phyloP scores from a whole-genome alignment of 768 basidiomycete genomes.

The Lenzites betulinus region DNA sequence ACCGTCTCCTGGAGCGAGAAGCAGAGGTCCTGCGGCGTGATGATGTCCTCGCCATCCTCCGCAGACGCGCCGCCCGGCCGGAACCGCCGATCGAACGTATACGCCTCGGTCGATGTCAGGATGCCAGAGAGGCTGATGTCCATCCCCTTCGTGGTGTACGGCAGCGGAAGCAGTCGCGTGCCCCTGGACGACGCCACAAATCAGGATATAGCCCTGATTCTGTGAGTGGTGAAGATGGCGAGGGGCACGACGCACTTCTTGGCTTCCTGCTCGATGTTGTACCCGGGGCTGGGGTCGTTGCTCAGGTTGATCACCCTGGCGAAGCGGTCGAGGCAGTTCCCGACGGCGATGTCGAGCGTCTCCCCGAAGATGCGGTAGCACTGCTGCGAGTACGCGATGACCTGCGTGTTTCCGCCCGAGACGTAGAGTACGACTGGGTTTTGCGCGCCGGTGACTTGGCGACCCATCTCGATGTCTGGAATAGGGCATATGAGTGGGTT shows the following conservation, averaged over 20 bases:
- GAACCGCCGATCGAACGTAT: conserved; percentile 85
- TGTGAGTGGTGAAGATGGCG: conserved; percentile 3
- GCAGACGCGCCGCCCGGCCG: conserved; percentile 46
- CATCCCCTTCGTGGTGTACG: conserved; percentile 99
- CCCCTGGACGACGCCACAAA: conserved; percentile 53
- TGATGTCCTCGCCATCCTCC: conserved; percentile 60
- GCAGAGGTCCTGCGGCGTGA: conserved; percentile 95
- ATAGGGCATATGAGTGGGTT: not conserved
- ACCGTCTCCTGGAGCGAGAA: conserved; percentile 97
- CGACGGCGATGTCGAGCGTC: conserved; percentile 98
- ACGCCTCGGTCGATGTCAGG: conserved; percentile 83
- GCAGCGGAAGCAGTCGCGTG: conserved; percentile 76
- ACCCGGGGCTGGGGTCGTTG: conserved; percentile 95
- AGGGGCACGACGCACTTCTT: conserved; percentile 73
- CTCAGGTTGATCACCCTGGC: conserved; percentile 91
- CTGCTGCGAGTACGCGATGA: conserved; percentile 97
- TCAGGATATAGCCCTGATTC: not conserved
- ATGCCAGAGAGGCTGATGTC: conserved; percentile 96
- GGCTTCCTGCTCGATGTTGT: conserved; percentile 96
- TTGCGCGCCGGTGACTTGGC: conserved; percentile 89
- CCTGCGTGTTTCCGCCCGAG: conserved; percentile 98
- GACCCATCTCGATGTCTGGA: conserved; percentile 97
- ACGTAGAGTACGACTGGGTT: conserved; percentile 98
- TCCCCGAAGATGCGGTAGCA: conserved; percentile 98
- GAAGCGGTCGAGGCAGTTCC: conserved; percentile 97